These are phyloP conservation scores for Aspergillus costaricaensis DNA, from an alignment of 2,329 filamentous ascomycete species.

Conservation along the genomic window DNA sequence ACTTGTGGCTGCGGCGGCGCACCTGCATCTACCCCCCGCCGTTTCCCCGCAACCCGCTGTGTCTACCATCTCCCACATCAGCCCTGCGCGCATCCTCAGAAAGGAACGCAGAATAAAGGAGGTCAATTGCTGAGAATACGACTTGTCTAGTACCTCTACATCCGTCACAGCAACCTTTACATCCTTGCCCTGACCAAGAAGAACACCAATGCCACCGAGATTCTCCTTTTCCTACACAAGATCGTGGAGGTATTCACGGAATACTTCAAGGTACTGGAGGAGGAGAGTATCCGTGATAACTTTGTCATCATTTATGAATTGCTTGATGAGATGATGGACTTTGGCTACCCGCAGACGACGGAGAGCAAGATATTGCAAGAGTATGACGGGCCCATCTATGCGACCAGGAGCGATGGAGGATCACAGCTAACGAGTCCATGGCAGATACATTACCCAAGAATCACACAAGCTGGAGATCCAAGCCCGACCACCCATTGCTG, in stretches of 20 bases:
- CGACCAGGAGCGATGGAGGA: not conserved
- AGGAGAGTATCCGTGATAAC: slow-evolving; percentile 98
- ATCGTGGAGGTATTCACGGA: slow-evolving; percentile 99
- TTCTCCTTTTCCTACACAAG: slow-evolving; percentile 96
- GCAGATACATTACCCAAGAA: slow-evolving; percentile 92
- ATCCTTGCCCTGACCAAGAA: slow-evolving; percentile 96
- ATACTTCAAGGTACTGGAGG: slow-evolving; percentile 98
- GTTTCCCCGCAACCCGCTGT: slow-evolving; percentile 22
- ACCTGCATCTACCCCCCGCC: slow-evolving; percentile 14
- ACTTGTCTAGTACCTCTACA: slow-evolving; percentile 81
- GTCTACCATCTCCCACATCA: not conserved
- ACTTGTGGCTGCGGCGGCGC: slow-evolving; percentile 3
- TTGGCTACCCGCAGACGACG: slow-evolving; percentile 97
- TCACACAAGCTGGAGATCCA: slow-evolving; percentile 98
- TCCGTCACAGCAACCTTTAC: slow-evolving; percentile 98
- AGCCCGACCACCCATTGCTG: slow-evolving; percentile 91
- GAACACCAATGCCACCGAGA: slow-evolving; percentile 98
- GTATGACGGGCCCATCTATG: slow-evolving; percentile 38
- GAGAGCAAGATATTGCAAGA: slow-evolving; percentile 98
- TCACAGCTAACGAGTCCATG: not conserved
- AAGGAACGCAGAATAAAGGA: not conserved
- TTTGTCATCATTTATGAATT: slow-evolving; percentile 99
- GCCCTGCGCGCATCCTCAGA: not conserved
- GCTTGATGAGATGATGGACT: slow-evolving; percentile 99
- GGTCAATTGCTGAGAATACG: slow-evolving; percentile 6